These are phyloP conservation scores for Tinospora cordifolia DNA, from an alignment of 164 flowering plant genomes.

Conservation along the genomic window DNA sequence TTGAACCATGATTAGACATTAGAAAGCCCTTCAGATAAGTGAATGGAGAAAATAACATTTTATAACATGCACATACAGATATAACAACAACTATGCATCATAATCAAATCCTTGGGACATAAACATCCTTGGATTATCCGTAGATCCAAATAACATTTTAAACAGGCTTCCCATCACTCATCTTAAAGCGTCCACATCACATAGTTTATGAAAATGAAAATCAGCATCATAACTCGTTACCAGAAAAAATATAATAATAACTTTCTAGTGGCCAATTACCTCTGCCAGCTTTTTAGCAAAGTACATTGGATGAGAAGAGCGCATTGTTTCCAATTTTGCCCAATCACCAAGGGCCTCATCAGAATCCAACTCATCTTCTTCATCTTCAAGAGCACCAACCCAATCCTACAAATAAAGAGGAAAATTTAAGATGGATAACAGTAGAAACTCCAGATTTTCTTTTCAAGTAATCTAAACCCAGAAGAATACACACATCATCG, in stretches of 20 bases:
- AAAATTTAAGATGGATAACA: conserved; percentile 1
- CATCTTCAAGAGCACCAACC: conserved; percentile 60
- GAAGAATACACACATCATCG: conserved; percentile 24
- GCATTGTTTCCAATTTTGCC: conserved; percentile 94
- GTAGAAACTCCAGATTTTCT: background rate
- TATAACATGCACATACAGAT: no score
- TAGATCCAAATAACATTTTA: background rate
- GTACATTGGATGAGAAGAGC: conserved; percentile 81
- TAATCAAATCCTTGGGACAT: background rate
- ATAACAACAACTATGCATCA: no score
- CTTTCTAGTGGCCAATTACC: conserved; percentile 28
- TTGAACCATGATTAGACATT: background rate
- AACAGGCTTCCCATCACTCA: background rate
- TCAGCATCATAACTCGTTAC: background rate
- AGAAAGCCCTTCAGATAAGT: background rate
- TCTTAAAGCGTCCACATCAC: background rate
- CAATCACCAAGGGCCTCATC: conserved; percentile 72
- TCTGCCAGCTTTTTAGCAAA: conserved; percentile 76
- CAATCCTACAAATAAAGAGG: conserved; percentile 48
- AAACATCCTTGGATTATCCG: background rate
- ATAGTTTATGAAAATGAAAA: background rate
- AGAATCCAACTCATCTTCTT: conserved; percentile 51
- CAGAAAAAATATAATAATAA: no score
- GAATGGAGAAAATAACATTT: background rate
- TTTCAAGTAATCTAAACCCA: background rate